phyloP scores from a whole-genome alignment of 257 asterid genomes.

The Cordia subcordata region DNA sequence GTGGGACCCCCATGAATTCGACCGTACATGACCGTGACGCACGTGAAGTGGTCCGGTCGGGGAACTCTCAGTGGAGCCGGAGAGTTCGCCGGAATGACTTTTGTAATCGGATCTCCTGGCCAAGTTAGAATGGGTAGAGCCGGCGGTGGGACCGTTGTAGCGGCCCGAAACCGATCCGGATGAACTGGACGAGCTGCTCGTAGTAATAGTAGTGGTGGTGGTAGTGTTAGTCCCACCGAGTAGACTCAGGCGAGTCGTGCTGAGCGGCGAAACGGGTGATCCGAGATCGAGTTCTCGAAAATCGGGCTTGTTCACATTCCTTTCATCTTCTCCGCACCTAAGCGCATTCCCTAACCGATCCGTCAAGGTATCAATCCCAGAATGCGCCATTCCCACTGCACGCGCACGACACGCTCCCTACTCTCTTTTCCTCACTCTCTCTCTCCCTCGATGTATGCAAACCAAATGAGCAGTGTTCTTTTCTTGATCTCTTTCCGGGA shows the following conservation, averaged over 20 bases:
- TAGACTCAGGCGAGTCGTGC: constrained; percentile 9
- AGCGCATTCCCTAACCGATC: constrained; percentile 42
- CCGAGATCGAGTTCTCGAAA: constrained; percentile 76
- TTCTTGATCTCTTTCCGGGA: not conserved
- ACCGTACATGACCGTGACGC: constrained; percentile 33
- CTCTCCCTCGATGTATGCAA: not conserved
- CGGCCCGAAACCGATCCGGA: constrained; percentile 83
- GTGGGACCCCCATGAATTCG: constrained; percentile 33
- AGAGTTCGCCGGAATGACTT: constrained; percentile 65
- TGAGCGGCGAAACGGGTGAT: constrained; percentile 64
- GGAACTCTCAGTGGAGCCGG: constrained; percentile 39
- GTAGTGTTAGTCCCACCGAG: constrained; percentile 4
- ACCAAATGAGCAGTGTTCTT: not conserved
- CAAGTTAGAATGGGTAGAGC: not conserved
- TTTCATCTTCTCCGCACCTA: not conserved
- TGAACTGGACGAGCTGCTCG: constrained; percentile 71
- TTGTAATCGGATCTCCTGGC: constrained; percentile 40
- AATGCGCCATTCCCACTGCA: constrained; percentile 31
- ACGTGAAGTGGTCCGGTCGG: constrained; percentile 25
- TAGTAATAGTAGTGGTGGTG: constrained; percentile 16
- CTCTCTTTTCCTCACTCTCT: constrained; percentile 5
- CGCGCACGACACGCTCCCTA: too few relatives aligned
- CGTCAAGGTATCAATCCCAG: constrained; percentile 32
- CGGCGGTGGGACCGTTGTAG: constrained; percentile 18
- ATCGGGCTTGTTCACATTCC: constrained; percentile 46